phyloP scores from a whole-genome alignment of 305 asterid genomes.

The Caryopteris hybrid region DNA sequence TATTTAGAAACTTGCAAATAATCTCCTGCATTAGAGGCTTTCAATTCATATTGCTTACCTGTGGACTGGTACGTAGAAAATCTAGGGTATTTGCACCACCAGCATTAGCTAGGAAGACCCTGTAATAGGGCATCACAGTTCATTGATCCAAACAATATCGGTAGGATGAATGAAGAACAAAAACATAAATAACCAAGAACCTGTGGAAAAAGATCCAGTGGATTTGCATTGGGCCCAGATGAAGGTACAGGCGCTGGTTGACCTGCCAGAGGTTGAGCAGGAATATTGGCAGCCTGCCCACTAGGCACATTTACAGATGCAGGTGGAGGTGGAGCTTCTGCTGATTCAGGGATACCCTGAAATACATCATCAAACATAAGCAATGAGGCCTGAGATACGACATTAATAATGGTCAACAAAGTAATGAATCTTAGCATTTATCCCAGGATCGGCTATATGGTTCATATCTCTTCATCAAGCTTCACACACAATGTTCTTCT shows the following conservation, averaged over 20 bases:
- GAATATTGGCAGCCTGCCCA: constrained; percentile 25
- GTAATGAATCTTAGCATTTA: not conserved
- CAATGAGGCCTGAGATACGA: constrained; percentile 5
- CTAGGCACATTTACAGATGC: constrained; percentile 25
- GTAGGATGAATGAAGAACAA: not conserved
- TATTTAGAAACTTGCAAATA: not conserved
- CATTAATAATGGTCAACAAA: not conserved
- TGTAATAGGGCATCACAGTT: constrained; percentile 25
- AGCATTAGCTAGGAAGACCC: constrained; percentile 64
- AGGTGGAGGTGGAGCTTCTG: constrained; percentile 64
- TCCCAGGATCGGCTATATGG: not conserved
- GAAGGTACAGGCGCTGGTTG: constrained; percentile 52
- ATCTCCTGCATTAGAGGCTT: not conserved
- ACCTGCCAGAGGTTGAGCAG: constrained; percentile 52
- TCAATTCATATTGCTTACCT: constrained; percentile 36
- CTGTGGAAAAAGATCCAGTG: constrained; percentile 87
- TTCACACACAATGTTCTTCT: not conserved
- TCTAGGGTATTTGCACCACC: constrained; percentile 70
- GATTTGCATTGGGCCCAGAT: constrained; percentile 80
- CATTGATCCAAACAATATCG: not conserved
- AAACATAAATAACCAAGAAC: constrained; percentile 28
- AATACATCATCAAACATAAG: constrained; percentile 7
- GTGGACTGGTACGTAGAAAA: constrained; percentile 79
- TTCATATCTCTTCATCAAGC: too few relatives aligned
- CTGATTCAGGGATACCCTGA: constrained; percentile 80